Evolutionary conservation across 2,329 filamentous ascomycete species (phyloP).

Genomic region (Pyricularia sp.): DNA sequence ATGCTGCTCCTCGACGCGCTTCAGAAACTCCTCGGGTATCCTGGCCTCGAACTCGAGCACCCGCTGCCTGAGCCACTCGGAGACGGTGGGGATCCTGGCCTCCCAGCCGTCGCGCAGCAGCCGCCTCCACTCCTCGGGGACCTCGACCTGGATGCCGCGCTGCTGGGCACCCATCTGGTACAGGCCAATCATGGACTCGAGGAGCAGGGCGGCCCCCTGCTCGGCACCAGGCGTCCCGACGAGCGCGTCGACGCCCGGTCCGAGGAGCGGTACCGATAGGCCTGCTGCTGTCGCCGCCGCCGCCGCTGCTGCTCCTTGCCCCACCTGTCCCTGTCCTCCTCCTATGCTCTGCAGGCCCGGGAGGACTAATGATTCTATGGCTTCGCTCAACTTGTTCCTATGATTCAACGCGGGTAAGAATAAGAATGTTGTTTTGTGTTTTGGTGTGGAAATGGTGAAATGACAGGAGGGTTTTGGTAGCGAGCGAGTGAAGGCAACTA

Average conservation of each 20-base stretch:
- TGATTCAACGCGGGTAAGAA: slow-evolving; percentile 1
- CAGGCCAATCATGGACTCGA: slow-evolving; percentile 4
- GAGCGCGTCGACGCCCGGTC: not conserved
- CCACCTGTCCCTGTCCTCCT: not conserved
- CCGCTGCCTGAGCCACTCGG: slow-evolving; percentile 3
- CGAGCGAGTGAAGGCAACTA: not conserved
- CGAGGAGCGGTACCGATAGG: not conserved
- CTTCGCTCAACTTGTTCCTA: slow-evolving; percentile 5
- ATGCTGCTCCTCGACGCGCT: slow-evolving; percentile 1
- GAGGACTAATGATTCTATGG: slow-evolving; percentile 4
- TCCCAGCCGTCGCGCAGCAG: slow-evolving; percentile 5
- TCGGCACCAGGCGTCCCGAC: not conserved
- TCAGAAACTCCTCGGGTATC: not conserved
- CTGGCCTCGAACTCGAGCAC: slow-evolving; percentile 4
- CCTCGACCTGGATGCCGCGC: slow-evolving; percentile 5
- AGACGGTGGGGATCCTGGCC: slow-evolving; percentile 4
- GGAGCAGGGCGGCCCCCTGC: slow-evolving; percentile 3
- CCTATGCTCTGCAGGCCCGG: slow-evolving; percentile 3
- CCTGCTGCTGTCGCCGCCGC: not conserved
- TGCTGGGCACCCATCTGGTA: slow-evolving; percentile 5
- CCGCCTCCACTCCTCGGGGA: slow-evolving; percentile 2
- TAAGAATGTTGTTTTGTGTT: not conserved
- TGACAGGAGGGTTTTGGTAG: not conserved
- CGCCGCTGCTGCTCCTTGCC: not conserved
- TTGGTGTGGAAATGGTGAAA: not conserved